Conservation (phyloP, 371 early-diverging fungal genomes). For the Actinomortierella ambigua region DNA sequence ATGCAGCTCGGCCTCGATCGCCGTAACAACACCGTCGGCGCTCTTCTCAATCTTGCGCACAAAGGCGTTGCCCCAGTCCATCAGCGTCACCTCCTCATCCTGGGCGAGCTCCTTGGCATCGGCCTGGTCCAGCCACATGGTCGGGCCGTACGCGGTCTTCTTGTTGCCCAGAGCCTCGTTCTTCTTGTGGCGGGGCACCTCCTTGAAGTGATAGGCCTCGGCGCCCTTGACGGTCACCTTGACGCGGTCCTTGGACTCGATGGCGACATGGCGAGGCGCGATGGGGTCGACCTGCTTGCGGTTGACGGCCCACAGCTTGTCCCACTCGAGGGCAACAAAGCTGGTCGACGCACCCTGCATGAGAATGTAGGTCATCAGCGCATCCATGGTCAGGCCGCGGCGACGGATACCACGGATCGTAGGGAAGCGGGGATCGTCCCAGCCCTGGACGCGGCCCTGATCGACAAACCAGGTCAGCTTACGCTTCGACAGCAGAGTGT, state of each 20-base stretch:
- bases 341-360: constrained; percentile 99
- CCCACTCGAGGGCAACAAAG: constrained; percentile 96
- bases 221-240: constrained; percentile 70
- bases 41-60: constrained; percentile 69
- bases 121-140: constrained; percentile 86
- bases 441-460: constrained; percentile 88
- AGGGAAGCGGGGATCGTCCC: constrained; percentile 99
- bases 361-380: constrained; percentile 96
- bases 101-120: constrained; percentile 86
- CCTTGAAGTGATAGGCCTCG: constrained; percentile 62
- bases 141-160: constrained; percentile 77
- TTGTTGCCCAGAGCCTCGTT: constrained; percentile 93
- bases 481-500: constrained; percentile 99
- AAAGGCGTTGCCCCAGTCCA: constrained; percentile 99
- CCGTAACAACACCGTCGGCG: constrained; percentile 51
- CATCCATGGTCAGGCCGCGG: constrained; percentile 98
- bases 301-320: constrained; percentile 99
- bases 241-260: constrained; percentile 59
- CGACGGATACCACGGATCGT: constrained; percentile 98
- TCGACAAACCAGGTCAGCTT: constrained; percentile 99
- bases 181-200: constrained; percentile 93
- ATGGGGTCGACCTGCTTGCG: constrained; percentile 97
- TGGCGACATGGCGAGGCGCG: constrained; percentile 91
- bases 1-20: constrained; percentile 73
- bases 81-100: constrained; percentile 96